Evolutionary conservation across 2,329 filamentous ascomycete genomes (phyloP), one percentile per base, ranked within the genome.

Genomic region (Diaporthe vexans): DNA sequence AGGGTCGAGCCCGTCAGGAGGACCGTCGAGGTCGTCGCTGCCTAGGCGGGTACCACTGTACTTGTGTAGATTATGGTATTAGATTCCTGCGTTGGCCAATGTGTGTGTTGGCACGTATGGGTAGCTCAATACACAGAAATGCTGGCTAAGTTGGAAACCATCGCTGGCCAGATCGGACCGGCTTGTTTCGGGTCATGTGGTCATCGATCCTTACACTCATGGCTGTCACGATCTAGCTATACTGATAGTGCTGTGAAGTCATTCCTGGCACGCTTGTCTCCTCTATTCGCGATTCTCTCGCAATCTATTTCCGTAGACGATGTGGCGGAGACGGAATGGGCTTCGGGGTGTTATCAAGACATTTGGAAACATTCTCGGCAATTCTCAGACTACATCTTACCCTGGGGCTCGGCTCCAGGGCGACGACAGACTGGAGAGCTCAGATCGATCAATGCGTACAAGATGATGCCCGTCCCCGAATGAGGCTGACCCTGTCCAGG

Each of bases 11-110:
- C 82, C 21, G 78, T 86, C 35, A 75, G 78, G 48, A 81, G 81
- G 74, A 71, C 75, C 19, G 77, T 86, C 19, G 78, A 83, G 72
- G 81, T 86, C 24, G 79, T 84, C 9, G 75, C 84, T 8, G 79
- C 80, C 29, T 77, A 79, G 63, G 35, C n/a, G 24, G 26, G 3
- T 33, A n/a, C 26, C 26, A 4, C 3, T 35, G 26, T 37, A 11
- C 10, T 11, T 26, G 10, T 65, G 59, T 54, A 26, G 40, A 35
- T n/a, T 37, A 68, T 33, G 24, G 59, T 48, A 24, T 6, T 35
- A 52, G 33, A 10, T 37, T 13, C 19, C 13, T 37, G 24, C 13
- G 33, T 26, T n/a, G 11, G 33, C 46, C 46, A 52, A 29, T 54
- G 29, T 52, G 29, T 52, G 37, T 40, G 40, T 24, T 33, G n/a